Conservation (phyloP, 805 yeast species). For the Komagataella pastoris region DNA sequence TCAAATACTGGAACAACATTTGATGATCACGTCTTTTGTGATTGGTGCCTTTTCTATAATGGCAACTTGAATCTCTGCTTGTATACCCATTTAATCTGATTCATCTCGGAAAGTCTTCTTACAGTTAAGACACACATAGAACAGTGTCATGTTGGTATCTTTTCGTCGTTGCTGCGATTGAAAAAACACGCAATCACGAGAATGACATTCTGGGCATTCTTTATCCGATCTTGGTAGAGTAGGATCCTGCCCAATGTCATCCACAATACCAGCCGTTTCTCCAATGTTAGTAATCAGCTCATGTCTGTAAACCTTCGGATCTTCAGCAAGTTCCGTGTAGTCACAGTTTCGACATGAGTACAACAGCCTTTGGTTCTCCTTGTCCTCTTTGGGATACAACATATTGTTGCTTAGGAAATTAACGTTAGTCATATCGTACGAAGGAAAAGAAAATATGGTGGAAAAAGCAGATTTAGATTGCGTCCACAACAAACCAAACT, state of each 20-base stretch:
- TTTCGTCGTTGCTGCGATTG: slow-evolving; percentile 92
- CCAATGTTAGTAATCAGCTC: slow-evolving; percentile 86
- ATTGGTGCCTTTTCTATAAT: background rate
- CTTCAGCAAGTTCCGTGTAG: slow-evolving; percentile 83
- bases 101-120: slow-evolving; percentile 47
- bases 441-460: background rate
- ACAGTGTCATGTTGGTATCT: slow-evolving; percentile 90
- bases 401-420: slow-evolving; percentile 58
- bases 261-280: slow-evolving; percentile 95
- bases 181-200: slow-evolving; percentile 88
- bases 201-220: slow-evolving; percentile 83
- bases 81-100: background rate
- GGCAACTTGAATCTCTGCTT: background rate
- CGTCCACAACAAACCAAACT: background rate
- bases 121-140: slow-evolving; percentile 84
- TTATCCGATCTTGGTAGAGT: slow-evolving; percentile 92
- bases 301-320: slow-evolving; percentile 81
- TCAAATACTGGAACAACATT: no score
- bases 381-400: slow-evolving; percentile 96
- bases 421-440: background rate
- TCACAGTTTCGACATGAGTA: slow-evolving; percentile 93
- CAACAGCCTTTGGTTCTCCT: slow-evolving; percentile 56
- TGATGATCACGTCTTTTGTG: no score
- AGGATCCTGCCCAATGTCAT: slow-evolving; percentile 94
- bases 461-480: background rate